Base-by-base conservation (phyloP, 208 protist genomes). In the Leptomonas pyrrhocoris region DNA sequence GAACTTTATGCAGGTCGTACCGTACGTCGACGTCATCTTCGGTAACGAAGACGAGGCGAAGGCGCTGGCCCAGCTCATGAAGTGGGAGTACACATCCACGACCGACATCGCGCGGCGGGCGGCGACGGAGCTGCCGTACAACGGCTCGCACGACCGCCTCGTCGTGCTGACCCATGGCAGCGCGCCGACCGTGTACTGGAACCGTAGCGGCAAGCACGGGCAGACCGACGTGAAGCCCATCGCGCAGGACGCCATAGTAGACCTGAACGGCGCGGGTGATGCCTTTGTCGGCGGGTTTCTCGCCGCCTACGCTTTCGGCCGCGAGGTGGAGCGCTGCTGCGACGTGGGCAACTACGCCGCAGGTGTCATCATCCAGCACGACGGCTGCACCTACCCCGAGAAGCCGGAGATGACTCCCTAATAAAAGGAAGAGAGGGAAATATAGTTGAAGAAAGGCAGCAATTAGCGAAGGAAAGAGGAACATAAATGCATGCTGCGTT, bases 281-380 rank as follows among this genome's bases (percentile, higher is more conserved):
- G 84, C 95, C 21, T 99, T 99, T 71, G 98, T 98, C 18, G 98
- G 98, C 63, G 98, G 98, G 53, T 99, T 99, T 86, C 75, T 99
- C 1, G 78, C 95, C 38, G 81, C 81, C 18, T 92, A 93, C 49
- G 82, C 83, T 11, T n/a, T 82, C 23, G 94, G 84, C 36, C 28
- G 77, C 58, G 40, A 60, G 21, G 46, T 98, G 7, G 79, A 73
- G 53, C 83, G 86, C 49, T 98, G 95, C 85, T 95, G 97, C 45
- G 80, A 83, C 30, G 82, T 92, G 18, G 98, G 96, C 59, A 82
- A 98, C 80, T 97, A 95, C 63, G 83, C 94, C 13, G 93, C 96
- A 18, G 69, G 79, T 31, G 73, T 93, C 11, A 93, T 98, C 73
- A 98, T 99, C 75, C 89, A 98, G 83, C 88, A 96, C 74, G 80